Conservation (phyloP, 306 rosid genomes). For the Citrullus mucosospermus region DNA sequence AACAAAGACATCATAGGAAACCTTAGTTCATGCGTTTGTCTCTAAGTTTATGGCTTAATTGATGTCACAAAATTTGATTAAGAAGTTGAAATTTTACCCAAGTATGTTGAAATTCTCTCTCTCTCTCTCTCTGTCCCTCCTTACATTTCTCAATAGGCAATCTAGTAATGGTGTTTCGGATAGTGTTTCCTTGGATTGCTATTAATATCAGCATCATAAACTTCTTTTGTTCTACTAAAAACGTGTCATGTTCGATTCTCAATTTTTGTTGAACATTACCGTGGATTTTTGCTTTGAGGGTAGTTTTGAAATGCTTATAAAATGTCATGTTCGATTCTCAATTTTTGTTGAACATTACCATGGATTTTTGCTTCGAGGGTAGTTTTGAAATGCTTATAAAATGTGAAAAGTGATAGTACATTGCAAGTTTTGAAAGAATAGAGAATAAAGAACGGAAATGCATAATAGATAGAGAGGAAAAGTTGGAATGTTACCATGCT, state of each 20-base stretch:
- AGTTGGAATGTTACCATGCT: slow-evolving; percentile 32
- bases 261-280: no score
- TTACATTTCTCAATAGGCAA: background rate
- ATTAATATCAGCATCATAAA: background rate
- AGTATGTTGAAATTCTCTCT: background rate
- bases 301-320: no score
- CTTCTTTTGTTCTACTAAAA: no score
- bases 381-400: no score
- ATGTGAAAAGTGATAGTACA: no score
- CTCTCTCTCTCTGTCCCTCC: background rate
- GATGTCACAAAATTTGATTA: background rate
- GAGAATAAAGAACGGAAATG: background rate
- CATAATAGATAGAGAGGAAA: background rate
- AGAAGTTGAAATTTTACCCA: background rate
- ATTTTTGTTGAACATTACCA: no score
- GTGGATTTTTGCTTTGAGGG: no score
- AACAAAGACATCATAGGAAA: background rate
- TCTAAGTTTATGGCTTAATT: background rate
- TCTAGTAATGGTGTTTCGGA: background rate
- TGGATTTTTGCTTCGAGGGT: no score
- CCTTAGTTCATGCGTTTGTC: background rate
- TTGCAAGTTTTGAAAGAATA: background rate
- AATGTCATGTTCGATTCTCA: no score
- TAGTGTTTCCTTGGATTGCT: background rate
- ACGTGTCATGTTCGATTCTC: no score